phyloP scores from a whole-genome alignment of 192 early-diverging fungal genomes.

The Entomortierella parvispora region DNA sequence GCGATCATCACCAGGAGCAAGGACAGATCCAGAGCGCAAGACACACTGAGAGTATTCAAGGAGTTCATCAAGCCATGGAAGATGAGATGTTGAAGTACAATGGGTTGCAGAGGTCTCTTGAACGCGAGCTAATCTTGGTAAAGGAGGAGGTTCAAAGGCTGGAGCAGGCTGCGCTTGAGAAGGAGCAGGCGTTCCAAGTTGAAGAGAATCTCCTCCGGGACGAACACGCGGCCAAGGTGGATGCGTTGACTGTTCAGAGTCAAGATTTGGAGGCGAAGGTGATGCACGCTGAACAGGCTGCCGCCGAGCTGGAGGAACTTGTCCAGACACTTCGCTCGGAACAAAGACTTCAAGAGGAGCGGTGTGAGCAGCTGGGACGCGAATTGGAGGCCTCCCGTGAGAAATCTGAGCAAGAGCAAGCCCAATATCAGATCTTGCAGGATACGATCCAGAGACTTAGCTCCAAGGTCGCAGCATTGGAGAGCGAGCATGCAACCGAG shows the following conservation, averaged over 20 bases:
- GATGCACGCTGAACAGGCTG: not conserved
- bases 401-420: conserved; percentile 32
- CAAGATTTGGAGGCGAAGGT: conserved; percentile 2
- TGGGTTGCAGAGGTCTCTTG: not conserved
- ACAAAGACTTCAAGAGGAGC: not conserved
- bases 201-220: conserved; percentile 9
- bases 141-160: conserved; percentile 7
- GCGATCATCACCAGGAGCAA: not conserved
- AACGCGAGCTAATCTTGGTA: conserved; percentile 3
- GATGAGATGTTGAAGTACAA: not conserved
- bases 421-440: conserved; percentile 30
- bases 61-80: not conserved
- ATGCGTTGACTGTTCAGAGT: not conserved
- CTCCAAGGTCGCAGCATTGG: conserved; percentile 31
- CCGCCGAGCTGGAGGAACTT: conserved; percentile 11
- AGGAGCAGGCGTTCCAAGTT: not conserved
- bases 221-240: conserved; percentile 9
- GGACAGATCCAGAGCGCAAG: not conserved
- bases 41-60: not conserved
- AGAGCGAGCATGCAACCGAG: conserved; percentile 29
- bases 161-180: not conserved
- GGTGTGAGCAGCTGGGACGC: not conserved
- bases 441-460: conserved; percentile 38
- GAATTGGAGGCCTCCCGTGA: conserved; percentile 14
- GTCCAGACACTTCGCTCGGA: conserved; percentile 4